Conservation (phyloP, 306 rosid species). For the Albizia julibrissin region DNA sequence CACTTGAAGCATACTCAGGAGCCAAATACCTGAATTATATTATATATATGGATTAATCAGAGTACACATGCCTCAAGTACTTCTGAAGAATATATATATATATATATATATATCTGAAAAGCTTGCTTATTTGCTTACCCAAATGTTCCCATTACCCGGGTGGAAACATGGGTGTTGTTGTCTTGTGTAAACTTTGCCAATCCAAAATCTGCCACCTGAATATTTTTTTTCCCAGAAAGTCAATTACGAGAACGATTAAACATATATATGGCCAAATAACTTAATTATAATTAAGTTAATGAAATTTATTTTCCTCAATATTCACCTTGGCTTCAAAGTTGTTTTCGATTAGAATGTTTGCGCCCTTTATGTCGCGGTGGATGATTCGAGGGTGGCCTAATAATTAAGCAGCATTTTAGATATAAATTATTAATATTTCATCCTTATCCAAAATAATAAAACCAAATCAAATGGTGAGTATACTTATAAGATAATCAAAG, state of each 20-base stretch:
- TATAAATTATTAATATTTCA: neutral
- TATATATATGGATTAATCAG: neutral
- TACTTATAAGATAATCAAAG: neutral
- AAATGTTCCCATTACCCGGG: conserved; percentile 95
- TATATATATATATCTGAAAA: neutral
- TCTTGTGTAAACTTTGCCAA: conserved; percentile 82
- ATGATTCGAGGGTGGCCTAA: conserved; percentile 93
- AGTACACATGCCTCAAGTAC: neutral
- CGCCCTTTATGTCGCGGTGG: conserved; percentile 83
- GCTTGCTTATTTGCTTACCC: conserved; percentile 58
- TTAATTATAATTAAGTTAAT: neutral
- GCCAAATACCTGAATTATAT: conserved; percentile 69
- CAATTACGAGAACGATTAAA: neutral
- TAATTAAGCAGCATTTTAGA: conserved; percentile 8
- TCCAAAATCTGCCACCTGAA: conserved; percentile 92
- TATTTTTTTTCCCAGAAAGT: neutral
- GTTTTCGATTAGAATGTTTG: conserved; percentile 77
- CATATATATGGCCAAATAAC: neutral
- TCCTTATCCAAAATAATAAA: neutral
- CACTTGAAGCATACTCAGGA: conserved; percentile 93
- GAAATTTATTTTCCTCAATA: conserved; percentile 3
- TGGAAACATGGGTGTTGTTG: conserved; percentile 73
- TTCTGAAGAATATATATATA: neutral
- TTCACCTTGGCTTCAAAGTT: conserved; percentile 83
- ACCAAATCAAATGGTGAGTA: neutral